phyloP scores from a whole-genome alignment of 1,284 basidiomycete species.

The Moniliella sp. region DNA sequence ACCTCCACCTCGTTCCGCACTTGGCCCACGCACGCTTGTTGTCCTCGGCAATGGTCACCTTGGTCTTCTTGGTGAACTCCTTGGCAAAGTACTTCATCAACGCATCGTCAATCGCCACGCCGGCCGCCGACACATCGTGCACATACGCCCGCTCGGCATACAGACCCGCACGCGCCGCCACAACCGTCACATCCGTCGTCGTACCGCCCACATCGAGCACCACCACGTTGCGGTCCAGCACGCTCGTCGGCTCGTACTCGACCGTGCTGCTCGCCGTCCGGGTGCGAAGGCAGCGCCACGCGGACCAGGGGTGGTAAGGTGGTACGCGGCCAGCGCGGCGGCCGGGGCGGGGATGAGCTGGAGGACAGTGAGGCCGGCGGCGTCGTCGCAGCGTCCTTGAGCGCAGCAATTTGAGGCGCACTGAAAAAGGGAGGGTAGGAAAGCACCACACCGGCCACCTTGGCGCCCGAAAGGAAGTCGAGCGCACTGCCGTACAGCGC shows the following conservation, averaged over 20 bases:
- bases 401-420: constrained; percentile 49
- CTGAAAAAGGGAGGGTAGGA: constrained; percentile 48
- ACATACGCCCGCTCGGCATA: constrained; percentile 40
- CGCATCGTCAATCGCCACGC: constrained; percentile 53
- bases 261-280: constrained; percentile 17
- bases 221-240: constrained; percentile 40
- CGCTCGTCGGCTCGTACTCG: constrained; percentile 36
- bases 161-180: constrained; percentile 40
- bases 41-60: constrained; percentile 43
- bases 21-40: constrained; percentile 70
- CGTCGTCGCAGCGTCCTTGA: constrained; percentile 52
- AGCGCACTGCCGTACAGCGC: constrained; percentile 67
- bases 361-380: constrained; percentile 54
- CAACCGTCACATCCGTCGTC: constrained; percentile 39
- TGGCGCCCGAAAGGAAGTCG: constrained; percentile 69
- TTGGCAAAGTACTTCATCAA: constrained; percentile 78
- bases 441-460: constrained; percentile 53
- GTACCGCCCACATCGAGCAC: constrained; percentile 44
- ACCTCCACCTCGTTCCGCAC: constrained; percentile 70
- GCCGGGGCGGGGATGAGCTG: constrained; percentile 59
- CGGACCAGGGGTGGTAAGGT: constrained; percentile 39
- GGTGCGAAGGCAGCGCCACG: constrained; percentile 23
- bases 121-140: constrained; percentile 40
- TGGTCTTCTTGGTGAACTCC: constrained; percentile 93
- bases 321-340: constrained; percentile 46